Evolutionary conservation across 2,329 filamentous ascomycete genomes (phyloP).

Genomic region (Penicillium sp.): DNA sequence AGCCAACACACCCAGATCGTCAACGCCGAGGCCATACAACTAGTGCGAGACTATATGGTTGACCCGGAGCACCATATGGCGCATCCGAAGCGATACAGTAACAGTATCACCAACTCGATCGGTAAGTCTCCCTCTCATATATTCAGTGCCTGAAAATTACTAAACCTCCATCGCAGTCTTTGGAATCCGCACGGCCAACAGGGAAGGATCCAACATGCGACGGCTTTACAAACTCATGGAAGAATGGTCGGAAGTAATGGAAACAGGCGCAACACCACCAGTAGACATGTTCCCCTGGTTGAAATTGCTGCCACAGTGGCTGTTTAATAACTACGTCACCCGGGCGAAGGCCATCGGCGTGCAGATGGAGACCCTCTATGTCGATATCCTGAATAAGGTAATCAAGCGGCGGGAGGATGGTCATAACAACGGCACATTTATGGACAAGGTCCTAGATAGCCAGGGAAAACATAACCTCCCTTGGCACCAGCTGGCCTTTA

Average conservation of each 20-base stretch:
- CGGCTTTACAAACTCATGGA: constrained; percentile 2
- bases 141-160: accelerated
- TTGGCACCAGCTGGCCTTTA: not conserved
- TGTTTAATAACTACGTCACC: not conserved
- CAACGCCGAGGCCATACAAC: constrained; percentile 51
- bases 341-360: not conserved
- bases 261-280: constrained; percentile 4
- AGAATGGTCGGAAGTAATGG: constrained; percentile 1
- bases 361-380: not conserved
- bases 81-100: constrained; percentile 50
- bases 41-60: constrained; percentile 46
- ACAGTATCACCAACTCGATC: constrained; percentile 45
- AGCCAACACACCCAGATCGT: constrained; percentile 30
- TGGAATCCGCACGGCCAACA: not conserved
- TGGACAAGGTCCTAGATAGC: not conserved
- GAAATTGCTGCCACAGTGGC: not conserved
- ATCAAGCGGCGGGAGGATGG: not conserved
- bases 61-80: constrained; percentile 46
- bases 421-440: not conserved
- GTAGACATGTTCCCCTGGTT: not conserved
- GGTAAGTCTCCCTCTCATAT: not conserved
- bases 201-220: not conserved
- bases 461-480: not conserved
- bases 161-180: not conserved
- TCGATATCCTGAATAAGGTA: not conserved